These are phyloP conservation scores for Phytopythium cucurbitacearum DNA, from an alignment of 352 stramenopile species.

Conservation along the genomic window DNA sequence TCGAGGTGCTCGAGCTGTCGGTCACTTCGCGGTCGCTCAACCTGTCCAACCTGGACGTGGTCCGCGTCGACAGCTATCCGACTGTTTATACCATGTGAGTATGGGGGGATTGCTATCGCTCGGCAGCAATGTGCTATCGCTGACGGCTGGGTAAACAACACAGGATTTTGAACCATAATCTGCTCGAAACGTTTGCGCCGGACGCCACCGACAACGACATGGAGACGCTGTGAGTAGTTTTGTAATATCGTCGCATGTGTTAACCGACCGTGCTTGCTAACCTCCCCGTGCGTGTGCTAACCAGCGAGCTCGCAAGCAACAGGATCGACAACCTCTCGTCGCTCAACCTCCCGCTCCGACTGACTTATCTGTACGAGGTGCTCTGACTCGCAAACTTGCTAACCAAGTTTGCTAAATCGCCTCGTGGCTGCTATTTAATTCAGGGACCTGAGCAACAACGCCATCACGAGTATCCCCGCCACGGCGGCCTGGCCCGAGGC, in stretches of 20 bases:
- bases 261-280: not conserved
- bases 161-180: conserved; percentile 48
- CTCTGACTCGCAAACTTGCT: not conserved
- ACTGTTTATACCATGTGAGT: conserved; percentile 46
- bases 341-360: conserved; percentile 31
- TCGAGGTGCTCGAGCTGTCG: conserved; percentile 30
- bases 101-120: not conserved
- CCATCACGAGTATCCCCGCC: conserved; percentile 24
- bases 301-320: conserved; percentile 40
- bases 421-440: not conserved
- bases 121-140: not conserved
- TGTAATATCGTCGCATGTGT: too few species aligned
- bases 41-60: conserved; percentile 58
- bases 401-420: not conserved
- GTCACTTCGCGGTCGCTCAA: conserved; percentile 43
- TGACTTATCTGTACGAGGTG: conserved; percentile 31
- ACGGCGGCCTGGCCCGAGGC: conserved; percentile 38
- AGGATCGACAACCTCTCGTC: conserved; percentile 31
- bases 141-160: not conserved
- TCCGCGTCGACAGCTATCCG: conserved; percentile 39
- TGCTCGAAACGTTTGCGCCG: conserved; percentile 43
- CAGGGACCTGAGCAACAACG: conserved; percentile 40
- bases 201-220: conserved; percentile 43
- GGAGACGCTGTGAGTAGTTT: conserved; percentile 34
- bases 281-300: conserved; percentile 3